Conservation (phyloP, 2,329 filamentous ascomycete genomes). For the Lachnellula cervina region DNA sequence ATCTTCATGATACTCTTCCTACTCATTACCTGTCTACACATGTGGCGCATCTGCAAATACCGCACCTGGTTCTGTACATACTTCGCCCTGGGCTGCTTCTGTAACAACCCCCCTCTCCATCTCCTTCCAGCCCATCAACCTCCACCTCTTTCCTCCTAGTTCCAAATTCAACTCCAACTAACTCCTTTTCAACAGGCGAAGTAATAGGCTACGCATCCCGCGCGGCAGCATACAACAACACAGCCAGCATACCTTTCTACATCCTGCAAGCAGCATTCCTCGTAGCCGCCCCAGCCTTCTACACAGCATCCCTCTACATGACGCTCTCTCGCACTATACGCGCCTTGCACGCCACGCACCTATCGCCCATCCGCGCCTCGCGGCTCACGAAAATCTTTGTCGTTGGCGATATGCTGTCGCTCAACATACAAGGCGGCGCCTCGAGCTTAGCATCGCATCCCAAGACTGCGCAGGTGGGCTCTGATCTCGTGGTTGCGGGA, state of each 20-base stretch:
- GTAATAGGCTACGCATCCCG: constrained; percentile 33
- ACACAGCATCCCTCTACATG: constrained; percentile 33
- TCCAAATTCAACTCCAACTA: background rate
- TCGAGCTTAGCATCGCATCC: constrained; percentile 30
- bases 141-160: constrained; percentile 12
- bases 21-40: constrained; percentile 20
- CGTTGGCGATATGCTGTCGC: constrained; percentile 46
- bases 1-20: constrained; percentile 35
- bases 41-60: constrained; percentile 26
- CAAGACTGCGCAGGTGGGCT: constrained; percentile 32
- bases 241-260: constrained; percentile 26
- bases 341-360: constrained; percentile 28
- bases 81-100: constrained; percentile 34
- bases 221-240: constrained; percentile 16
- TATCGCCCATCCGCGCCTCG: constrained; percentile 34
- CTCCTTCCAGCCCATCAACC: too few relatives aligned
- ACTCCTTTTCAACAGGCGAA: constrained; percentile 31
- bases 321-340: constrained; percentile 19
- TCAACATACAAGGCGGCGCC: constrained; percentile 42
- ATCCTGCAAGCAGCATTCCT: constrained; percentile 33
- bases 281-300: constrained; percentile 35
- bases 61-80: constrained; percentile 30
- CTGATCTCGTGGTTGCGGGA: constrained; percentile 50
- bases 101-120: constrained; percentile 16
- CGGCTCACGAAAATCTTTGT: constrained; percentile 34